Evolutionary conservation across 345 rosid species (phyloP), one percentile per base, ranked within the genome.

Genomic region (Citrus cavaleriei): DNA sequence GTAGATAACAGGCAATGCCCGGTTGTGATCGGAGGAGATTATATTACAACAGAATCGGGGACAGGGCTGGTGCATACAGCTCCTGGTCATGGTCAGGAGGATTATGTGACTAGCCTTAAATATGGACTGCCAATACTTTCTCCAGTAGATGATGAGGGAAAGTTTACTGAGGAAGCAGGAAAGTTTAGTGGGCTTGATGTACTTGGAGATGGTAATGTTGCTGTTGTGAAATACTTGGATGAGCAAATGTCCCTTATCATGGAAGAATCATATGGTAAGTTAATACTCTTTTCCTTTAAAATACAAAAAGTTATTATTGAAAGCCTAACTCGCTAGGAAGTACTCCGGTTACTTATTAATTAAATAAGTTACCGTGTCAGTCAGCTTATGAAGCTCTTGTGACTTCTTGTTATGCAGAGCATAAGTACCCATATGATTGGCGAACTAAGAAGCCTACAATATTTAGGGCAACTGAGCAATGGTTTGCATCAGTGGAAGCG

Each of bases 401-500:
- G 22, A 79, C 75, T 79, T 81, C 79, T 63, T 71, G 66, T 72
- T 60, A 58, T 83, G 86, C 85, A 95, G 98, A 87, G 51, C 98
- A 95, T 85, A 95, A 91, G 77, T 95, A 95, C 86, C 98, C 99
- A 62, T 95, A 93, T 86, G 98, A 95, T 86, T 95, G 99, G 99
- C 86, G 99, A 86, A 91, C 97, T 35, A 95, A 95, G 79, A 90
- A 90, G 81, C 99, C 98, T 28, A 93, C 98, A 7, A 95, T 95
- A 83, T 93, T 92, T 90, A 91, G 99, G 86, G 99, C 97, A 24
- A 95, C 99, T 63, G 97, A 95, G 88, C 99, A 95, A 80, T 95
- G 99, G 99, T 95, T 95, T 90, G 99, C 99, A 80, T 95, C 99
- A 22, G 97, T 95, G 69, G 99, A 92, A 86, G 97, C 96, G 74